Base-by-base conservation (phyloP, 2,329 filamentous ascomycete species). In the Endothia cerciana region DNA sequence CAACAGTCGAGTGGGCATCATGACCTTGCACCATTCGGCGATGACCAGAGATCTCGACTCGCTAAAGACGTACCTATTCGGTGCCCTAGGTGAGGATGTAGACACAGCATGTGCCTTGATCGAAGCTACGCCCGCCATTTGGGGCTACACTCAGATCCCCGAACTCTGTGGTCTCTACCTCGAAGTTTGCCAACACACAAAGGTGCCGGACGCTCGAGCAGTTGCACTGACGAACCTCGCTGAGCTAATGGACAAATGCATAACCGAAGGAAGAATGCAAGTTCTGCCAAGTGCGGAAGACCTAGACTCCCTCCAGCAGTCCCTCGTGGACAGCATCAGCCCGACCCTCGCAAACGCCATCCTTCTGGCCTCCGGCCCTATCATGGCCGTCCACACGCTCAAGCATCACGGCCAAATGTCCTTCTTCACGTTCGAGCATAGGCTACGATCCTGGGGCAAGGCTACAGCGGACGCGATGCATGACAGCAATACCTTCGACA, bases 401-500 rank as follows among this genome's bases (percentile, higher is more conserved):
- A 57, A 68, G 19, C 62, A 67, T n/a, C 60, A 69, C 7, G 69
- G 60, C 15, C 68, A 68, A 56, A 30, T 64, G 62, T 65, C 59
- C 8, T 63, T 68, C 49, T 53, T 65, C 58, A 47, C 60, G 19
- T 64, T 67, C 45, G 68, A 69, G n/a, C 67, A 68, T 22, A 69
- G 72, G 60, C 65, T 78, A 4, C 70, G 70, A 2, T 67, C 72
- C 8, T 87, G 85, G 84, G 84, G 83, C 4, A 67, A 71, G 19
- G 81, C 86, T 76, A 79, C 87, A 71, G 77, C 78, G 22, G 78
- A 81, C 40, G 82, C 82, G 10, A 79, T 82, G 10, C 71, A 77
- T 17, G 82, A 83, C 47, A 80, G 83, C 68, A 81, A 83, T 74
- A 84, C 86, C 22, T 91, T 90, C 66, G 87, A 91, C 72, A 87